Evolutionary conservation across 257 asterid genomes (phyloP).

Genomic region (Solanum medicagineum): DNA sequence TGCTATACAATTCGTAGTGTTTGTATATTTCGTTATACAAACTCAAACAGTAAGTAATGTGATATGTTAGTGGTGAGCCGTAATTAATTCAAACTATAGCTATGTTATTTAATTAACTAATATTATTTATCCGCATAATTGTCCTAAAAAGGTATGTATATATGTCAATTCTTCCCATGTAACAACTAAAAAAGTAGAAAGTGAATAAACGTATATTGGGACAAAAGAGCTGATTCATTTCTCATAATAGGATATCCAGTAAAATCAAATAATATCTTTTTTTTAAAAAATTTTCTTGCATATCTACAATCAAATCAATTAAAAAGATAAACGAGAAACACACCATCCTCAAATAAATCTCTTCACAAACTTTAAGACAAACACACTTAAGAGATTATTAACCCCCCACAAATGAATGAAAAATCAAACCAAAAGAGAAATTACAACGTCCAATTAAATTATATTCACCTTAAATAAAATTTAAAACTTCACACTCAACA

Average conservation of each 20-base stretch:
- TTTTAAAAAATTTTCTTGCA: not conserved
- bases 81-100: no score
- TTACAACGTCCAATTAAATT: not conserved
- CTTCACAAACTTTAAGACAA: not conserved
- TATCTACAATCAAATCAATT: not conserved
- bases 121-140: no score
- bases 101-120: no score
- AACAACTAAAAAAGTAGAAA: not conserved
- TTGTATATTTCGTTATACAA: no score
- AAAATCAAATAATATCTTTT: not conserved
- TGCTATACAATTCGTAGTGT: no score
- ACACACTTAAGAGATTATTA: not conserved
- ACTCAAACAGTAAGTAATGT: no score
- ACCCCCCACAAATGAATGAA: not conserved
- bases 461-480: not conserved
- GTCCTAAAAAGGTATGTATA: no score
- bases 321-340: not conserved
- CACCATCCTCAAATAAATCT: not conserved
- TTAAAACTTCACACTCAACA: accelerated
- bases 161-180: not conserved
- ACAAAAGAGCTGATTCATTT: not conserved
- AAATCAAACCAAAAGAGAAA: not conserved
- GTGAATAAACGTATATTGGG: not conserved
- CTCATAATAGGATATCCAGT: not conserved
- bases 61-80: no score